These are phyloP conservation scores for Lasiosphaeria miniovina DNA, from an alignment of 495 filamentous ascomycete species.

Conservation along the genomic window DNA sequence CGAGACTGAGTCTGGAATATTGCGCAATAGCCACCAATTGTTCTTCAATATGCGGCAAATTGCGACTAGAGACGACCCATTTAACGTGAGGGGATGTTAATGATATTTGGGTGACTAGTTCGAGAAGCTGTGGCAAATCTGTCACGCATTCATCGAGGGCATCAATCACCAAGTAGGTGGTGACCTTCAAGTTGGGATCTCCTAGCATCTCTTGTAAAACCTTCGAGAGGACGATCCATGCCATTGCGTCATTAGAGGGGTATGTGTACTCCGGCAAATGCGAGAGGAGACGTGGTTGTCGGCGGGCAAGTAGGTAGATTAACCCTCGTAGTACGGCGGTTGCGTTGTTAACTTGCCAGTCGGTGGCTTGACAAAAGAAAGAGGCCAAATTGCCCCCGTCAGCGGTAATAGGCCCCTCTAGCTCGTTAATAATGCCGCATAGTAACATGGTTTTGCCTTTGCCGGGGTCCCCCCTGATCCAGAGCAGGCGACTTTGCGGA, in stretches of 20 bases:
- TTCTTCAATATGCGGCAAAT: constrained; percentile 26
- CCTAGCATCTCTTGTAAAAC: constrained; percentile 32
- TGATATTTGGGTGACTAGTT: constrained; percentile 28
- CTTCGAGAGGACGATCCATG: constrained; percentile 24
- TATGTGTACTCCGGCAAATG: constrained; percentile 30
- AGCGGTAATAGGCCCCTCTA: constrained; percentile 14
- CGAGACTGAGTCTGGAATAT: constrained; percentile 28
- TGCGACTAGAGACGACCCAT: constrained; percentile 33
- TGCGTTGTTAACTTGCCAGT: constrained; percentile 29
- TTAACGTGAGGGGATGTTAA: constrained; percentile 26
- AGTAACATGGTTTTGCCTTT: constrained; percentile 53
- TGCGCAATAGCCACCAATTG: constrained; percentile 18
- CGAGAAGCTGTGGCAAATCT: constrained; percentile 28
- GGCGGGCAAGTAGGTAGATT: constrained; percentile 26
- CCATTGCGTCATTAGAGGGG: constrained; percentile 32
- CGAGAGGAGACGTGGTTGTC: constrained; percentile 26
- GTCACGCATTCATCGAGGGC: constrained; percentile 48
- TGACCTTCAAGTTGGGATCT: constrained; percentile 24
- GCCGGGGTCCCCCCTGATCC: too few species aligned
- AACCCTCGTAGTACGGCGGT: constrained; percentile 34
- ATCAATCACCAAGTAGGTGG: constrained; percentile 41
- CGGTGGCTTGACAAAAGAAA: constrained; percentile 45
- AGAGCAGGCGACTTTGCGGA: constrained; percentile 33
- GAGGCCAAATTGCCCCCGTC: constrained; percentile 22
- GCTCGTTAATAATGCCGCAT: constrained; percentile 39